Base-by-base conservation (phyloP, 805 yeast genomes). In the Trichomonascus vanleenenianus region DNA sequence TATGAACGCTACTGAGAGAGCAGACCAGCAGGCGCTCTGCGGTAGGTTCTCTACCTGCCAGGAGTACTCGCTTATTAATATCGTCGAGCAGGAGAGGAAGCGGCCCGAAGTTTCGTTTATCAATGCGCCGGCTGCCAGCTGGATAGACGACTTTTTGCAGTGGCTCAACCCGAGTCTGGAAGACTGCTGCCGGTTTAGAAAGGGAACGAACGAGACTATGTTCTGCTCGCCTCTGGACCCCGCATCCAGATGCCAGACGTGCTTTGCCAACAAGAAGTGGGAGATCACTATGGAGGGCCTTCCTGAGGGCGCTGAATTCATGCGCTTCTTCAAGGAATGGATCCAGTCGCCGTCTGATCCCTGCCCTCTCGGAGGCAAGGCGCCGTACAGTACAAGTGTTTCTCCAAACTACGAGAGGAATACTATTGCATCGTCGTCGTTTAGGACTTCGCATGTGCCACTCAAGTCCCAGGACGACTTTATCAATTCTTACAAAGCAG, bases 291-390 rank as follows among this genome's bases (percentile, higher is more conserved):
- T 88, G 95, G 70, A 73, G 3, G 96, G 93, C 0, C 79, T 93
- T 57, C 98, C 98, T 0, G 78, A 77, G 55, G 79, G 78, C 32
- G 74, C 72, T 0, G 81, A 80, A 31, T 91, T 91, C 57, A 76
- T 84, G 78, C 69, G 68, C 39, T 86, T 72, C 55, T 82, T 88
- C 59, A 63, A 75, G 18, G 76, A 83, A 36, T 91, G 98, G 98
- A 85, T 91, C 20, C 71, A 78, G 34, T 66, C 86, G 1, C 85
- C 86, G 20, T 84, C 95, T 47, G 93, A 85, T 56, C 86, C 91
- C 2, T 91, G 98, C 62, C 96, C 97, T 1, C 67, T 91, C 22
- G 97, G 96, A 2, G 98, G 98, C 2, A 84, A 85, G 57, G 97
- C 97, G 0, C 95, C 97, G 0, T 91, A 91, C 59, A 72, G 84